Evolutionary conservation across 2,329 filamentous ascomycete species (phyloP).

Genomic region (Uncinocarpus reesii): DNA sequence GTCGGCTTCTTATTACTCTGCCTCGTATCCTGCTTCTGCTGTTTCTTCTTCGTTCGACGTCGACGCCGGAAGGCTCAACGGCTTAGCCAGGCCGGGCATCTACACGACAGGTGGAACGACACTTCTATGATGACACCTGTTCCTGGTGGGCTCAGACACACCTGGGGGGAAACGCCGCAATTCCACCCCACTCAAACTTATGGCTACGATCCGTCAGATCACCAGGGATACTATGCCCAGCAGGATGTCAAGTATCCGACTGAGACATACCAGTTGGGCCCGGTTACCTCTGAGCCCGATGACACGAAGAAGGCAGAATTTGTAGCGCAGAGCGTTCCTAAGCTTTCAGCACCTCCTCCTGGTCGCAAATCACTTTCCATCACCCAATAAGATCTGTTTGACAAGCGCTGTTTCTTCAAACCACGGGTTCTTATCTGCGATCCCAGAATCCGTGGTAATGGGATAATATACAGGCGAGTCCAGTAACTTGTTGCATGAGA

Average conservation of each 20-base stretch:
- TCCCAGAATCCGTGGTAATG: no score
- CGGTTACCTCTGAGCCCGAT: background rate
- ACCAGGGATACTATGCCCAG: constrained; percentile 4
- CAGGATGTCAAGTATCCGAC: constrained; percentile 17
- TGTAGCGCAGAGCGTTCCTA: constrained; percentile 15
- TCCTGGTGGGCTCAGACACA: constrained; percentile 17
- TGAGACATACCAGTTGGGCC: constrained; percentile 15
- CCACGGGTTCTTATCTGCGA: no score
- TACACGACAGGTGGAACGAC: constrained; percentile 29
- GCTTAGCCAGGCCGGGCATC: constrained; percentile 21
- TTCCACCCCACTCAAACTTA: constrained; percentile 1
- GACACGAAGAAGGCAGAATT: constrained; percentile 11
- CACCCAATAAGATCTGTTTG: background rate
- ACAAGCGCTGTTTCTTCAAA: no score
- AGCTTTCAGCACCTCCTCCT: constrained; percentile 14
- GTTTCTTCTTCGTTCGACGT: constrained; percentile 35
- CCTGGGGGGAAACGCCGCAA: constrained; percentile 19
- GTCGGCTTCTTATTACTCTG: constrained; percentile 34
- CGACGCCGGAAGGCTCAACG: constrained; percentile 30
- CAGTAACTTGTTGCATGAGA: no score
- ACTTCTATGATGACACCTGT: constrained; percentile 25
- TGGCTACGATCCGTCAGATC: background rate
- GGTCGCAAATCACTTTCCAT: constrained; percentile 12
- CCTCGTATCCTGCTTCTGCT: constrained; percentile 26
- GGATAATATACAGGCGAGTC: no score